Conservation (phyloP, 768 basidiomycete genomes). For the Termitomyces sp. region DNA sequence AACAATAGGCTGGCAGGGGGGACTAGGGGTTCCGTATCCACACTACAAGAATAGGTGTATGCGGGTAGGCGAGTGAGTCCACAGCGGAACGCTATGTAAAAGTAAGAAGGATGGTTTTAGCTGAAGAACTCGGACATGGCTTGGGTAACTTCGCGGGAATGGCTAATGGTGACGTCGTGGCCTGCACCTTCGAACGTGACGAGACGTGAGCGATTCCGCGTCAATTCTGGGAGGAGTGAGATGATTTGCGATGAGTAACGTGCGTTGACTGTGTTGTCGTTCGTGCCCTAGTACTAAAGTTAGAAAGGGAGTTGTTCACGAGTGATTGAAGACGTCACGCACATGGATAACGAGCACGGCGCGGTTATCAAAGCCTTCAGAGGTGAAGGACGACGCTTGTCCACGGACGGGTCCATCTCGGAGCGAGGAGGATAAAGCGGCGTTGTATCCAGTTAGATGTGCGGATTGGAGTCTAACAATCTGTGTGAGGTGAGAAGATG, state of each 20-base stretch:
- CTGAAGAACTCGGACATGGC: constrained; percentile 31
- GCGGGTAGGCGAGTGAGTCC: neutral
- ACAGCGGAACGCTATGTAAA: neutral
- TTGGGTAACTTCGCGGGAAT: constrained; percentile 29
- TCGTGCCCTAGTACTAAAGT: constrained; percentile 42
- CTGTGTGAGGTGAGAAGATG: constrained; percentile 22
- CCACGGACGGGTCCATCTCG: constrained; percentile 72
- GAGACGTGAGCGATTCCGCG: constrained; percentile 33
- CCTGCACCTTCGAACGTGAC: constrained; percentile 47
- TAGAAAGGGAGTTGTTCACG: constrained; percentile 1
- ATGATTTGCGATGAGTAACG: constrained; percentile 49
- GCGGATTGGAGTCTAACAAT: constrained; percentile 78
- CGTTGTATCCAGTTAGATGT: constrained; percentile 70
- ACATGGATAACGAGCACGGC: constrained; percentile 66
- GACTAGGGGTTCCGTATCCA: neutral
- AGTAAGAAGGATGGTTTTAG: neutral
- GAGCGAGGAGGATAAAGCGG: constrained; percentile 72
- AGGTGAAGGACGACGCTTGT: constrained; percentile 48
- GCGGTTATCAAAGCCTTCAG: constrained; percentile 42
- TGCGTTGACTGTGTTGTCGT: constrained; percentile 51
- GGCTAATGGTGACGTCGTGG: constrained; percentile 49
- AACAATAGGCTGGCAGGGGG: neutral
- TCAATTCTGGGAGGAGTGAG: constrained; percentile 34
- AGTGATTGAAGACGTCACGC: constrained; percentile 16
- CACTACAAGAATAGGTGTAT: neutral